Evolutionary conservation across 805 yeast genomes (phyloP).

Genomic region (Hanseniaspora occidentalis): DNA sequence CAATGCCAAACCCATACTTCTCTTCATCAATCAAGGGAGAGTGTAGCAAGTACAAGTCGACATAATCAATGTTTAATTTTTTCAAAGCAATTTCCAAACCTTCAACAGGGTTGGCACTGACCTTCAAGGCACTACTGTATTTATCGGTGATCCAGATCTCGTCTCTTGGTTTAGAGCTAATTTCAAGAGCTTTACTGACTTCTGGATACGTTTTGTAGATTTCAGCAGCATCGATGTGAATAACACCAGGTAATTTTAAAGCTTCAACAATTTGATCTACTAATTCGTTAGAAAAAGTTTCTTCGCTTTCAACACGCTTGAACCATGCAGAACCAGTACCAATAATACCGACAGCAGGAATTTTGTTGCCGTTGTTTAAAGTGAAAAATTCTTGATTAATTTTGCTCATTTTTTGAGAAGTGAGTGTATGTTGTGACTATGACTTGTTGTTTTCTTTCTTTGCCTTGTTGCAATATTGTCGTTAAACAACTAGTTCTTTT

Average conservation of each 20-base stretch:
- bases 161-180: conserved; percentile 30
- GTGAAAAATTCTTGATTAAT: conserved; percentile 18
- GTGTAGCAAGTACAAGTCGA: conserved; percentile 42
- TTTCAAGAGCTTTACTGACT: conserved; percentile 34
- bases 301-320: conserved; percentile 18
- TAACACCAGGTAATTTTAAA: conserved; percentile 32
- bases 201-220: conserved; percentile 42
- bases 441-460: background rate
- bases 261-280: conserved; percentile 19
- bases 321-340: conserved; percentile 56
- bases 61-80: conserved; percentile 30
- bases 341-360: conserved; percentile 37
- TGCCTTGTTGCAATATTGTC: background rate
- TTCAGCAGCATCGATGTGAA: conserved; percentile 50
- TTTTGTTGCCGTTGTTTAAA: conserved; percentile 27
- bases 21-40: conserved; percentile 27
- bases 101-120: conserved; percentile 28
- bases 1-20: conserved; percentile 28
- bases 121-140: conserved; percentile 21
- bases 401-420: background rate
- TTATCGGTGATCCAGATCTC: conserved; percentile 46
- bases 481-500: too few relatives aligned
- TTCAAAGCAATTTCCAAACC: conserved; percentile 29
- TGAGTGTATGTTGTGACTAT: too few relatives aligned
- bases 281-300: conserved; percentile 20